phyloP scores from a whole-genome alignment of 1,284 basidiomycete species.

The Coniferiporia weirii region DNA sequence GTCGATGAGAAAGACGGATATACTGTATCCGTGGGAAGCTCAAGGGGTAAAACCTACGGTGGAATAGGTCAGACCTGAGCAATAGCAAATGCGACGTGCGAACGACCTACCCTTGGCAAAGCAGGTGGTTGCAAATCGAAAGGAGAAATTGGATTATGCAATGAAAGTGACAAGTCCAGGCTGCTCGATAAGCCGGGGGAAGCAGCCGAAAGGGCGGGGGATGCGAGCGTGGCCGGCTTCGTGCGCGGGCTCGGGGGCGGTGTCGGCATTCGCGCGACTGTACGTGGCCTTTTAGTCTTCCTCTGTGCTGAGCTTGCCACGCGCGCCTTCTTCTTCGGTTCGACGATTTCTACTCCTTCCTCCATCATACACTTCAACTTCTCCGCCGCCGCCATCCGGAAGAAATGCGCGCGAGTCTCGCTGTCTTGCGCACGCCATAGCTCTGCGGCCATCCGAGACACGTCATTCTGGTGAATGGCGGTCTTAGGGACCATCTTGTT shows the following conservation, averaged over 20 bases:
- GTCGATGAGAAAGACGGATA: not conserved
- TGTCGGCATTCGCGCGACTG: not conserved
- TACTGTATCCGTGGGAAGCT: not conserved
- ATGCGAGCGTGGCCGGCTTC: not conserved
- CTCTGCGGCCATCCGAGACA: slow-evolving; percentile 1
- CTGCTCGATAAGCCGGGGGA: not conserved
- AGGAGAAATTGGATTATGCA: not conserved
- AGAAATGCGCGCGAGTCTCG: not conserved
- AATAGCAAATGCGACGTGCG: not conserved
- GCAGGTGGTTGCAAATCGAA: not conserved
- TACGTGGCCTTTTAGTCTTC: not conserved
- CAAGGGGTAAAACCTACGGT: not conserved
- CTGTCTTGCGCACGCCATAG: slow-evolving; percentile 3
- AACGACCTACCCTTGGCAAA: not conserved
- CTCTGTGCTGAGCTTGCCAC: not conserved
- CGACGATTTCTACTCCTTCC: not conserved
- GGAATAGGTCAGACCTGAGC: not conserved
- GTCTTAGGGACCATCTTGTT: not conserved
- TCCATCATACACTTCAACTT: not conserved
- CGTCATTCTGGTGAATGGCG: slow-evolving; percentile 8
- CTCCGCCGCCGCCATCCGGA: not conserved
- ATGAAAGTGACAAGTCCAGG: not conserved
- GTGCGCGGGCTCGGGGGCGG: not conserved
- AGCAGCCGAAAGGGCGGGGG: not conserved
- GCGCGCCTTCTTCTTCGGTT: not conserved